Base-by-base conservation (phyloP, 495 filamentous ascomycete species). In the Pseudomonodictys pantanalensis region DNA sequence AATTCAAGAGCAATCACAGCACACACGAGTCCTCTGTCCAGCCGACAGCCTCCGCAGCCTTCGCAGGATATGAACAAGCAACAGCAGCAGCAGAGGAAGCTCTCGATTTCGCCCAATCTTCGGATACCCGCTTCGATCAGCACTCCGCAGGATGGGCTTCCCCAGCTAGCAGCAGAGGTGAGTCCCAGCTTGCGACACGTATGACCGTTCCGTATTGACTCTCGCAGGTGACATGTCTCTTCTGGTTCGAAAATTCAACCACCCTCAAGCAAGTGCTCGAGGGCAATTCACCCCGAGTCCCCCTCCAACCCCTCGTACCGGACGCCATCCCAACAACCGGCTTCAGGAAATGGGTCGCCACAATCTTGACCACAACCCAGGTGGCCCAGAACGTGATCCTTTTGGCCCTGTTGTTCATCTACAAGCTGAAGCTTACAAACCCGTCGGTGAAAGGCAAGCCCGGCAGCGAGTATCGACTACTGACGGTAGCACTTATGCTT, bases 401-500 rank as follows among this genome's bases (percentile, higher is more conserved):
- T 17, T 77, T 99, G 39, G 93, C 93, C 2, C 74, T 99, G 38
- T 74, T 99, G 33, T 97, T 97, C 77, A 86, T 99, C 56, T 91
- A 97, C 73, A 82, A 95, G 44, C 73, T 99, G 52, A 99, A 97
- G 76, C 88, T 86, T 62, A 81, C 86, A 61, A 97, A 96, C 68
- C 87, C 92, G 0, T 81, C 76, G 0, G 91, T 97, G 5, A 87
- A 89, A 63, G 95, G 93, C 29, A 91, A 91, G 67, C 84, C 86
- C 33, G 95, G 95, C 1, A 99, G 95, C 67, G 93, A 97, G 73
- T 97, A 91, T 68, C 79, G 95, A n/a, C 75, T 99, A 33, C 81
- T 99, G 61, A 97, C 92, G 0, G 91, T 97, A 52, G 95, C 95
- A 12, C 76, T 99, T 70, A 99, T 99, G 95, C 77, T 99, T 41